Conservation (phyloP, 1,284 basidiomycete species). For the Sporisorium sorghi region DNA sequence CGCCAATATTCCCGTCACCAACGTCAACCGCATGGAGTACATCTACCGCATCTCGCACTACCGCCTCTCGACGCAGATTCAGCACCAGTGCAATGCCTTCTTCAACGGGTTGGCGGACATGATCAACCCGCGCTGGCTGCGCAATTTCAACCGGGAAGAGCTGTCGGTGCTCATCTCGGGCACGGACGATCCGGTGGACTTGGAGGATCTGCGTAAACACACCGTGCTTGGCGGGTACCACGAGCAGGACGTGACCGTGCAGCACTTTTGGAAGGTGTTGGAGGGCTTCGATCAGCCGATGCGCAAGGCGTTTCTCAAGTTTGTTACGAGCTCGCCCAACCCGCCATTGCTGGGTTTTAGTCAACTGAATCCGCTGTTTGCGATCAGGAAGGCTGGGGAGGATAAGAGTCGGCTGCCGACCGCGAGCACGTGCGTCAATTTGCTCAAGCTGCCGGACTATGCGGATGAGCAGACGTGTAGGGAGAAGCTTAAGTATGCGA, state of each 20-base stretch:
- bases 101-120: conserved; percentile 69
- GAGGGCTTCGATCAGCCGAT: conserved; percentile 54
- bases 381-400: conserved; percentile 60
- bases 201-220: conserved; percentile 61
- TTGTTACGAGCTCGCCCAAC: conserved; percentile 67
- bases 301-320: conserved; percentile 61
- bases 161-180: conserved; percentile 63
- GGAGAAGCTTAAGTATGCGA: conserved; percentile 66
- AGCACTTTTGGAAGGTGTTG: conserved; percentile 66
- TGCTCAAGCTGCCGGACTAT: conserved; percentile 67
- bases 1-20: conserved; percentile 85
- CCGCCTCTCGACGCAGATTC: conserved; percentile 86
- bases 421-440: conserved; percentile 66
- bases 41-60: conserved; percentile 91
- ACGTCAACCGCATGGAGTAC: conserved; percentile 86
- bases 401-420: conserved; percentile 65
- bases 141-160: conserved; percentile 65
- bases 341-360: conserved; percentile 66
- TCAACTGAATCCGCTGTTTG: conserved; percentile 65
- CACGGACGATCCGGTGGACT: conserved; percentile 64
- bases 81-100: conserved; percentile 79
- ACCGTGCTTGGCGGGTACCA: conserved; percentile 65
- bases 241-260: conserved; percentile 63
- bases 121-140: conserved; percentile 67
- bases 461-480: conserved; percentile 48